Evolutionary conservation across 345 rosid genomes (phyloP).

Genomic region (Clarkia xantiana): DNA sequence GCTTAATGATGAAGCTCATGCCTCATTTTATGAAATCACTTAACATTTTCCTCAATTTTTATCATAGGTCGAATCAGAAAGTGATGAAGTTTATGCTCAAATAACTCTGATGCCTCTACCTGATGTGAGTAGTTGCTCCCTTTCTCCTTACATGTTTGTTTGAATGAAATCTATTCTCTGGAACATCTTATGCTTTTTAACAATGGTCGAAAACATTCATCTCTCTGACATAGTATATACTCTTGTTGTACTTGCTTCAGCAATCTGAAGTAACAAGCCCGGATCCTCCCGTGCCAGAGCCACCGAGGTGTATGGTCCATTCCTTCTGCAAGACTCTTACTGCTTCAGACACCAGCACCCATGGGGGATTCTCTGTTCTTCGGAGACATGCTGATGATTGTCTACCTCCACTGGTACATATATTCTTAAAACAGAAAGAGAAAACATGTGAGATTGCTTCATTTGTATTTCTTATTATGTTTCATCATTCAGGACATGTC

Average conservation of each 20-base stretch:
- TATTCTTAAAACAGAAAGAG: too few relatives aligned
- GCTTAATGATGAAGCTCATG: not conserved
- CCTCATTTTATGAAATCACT: not conserved
- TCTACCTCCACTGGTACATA: conserved; percentile 37
- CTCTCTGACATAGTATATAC: too few relatives aligned
- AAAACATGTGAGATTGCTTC: too few relatives aligned
- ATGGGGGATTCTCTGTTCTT: conserved; percentile 91
- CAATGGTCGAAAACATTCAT: too few relatives aligned
- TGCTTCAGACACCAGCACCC: conserved; percentile 90
- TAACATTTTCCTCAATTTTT: conserved; percentile 5
- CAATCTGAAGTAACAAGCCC: conserved; percentile 47
- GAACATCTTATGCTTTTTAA: not conserved
- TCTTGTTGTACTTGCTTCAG: conserved; percentile 16
- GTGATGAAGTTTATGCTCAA: conserved; percentile 87
- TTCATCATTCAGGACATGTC: conserved; percentile 67
- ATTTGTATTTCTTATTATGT: not conserved
- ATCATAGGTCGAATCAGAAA: conserved; percentile 72
- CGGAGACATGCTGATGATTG: conserved; percentile 80
- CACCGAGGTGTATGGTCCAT: conserved; percentile 33
- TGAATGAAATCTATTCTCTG: not conserved
- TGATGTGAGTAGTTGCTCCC: conserved; percentile 32
- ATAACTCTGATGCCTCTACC: conserved; percentile 60
- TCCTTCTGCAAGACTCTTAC: conserved; percentile 77
- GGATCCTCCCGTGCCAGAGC: conserved; percentile 32
- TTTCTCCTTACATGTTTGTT: not conserved